Base-by-base conservation (phyloP, 2,329 filamentous ascomycete genomes). In the Penicillium hordei region DNA sequence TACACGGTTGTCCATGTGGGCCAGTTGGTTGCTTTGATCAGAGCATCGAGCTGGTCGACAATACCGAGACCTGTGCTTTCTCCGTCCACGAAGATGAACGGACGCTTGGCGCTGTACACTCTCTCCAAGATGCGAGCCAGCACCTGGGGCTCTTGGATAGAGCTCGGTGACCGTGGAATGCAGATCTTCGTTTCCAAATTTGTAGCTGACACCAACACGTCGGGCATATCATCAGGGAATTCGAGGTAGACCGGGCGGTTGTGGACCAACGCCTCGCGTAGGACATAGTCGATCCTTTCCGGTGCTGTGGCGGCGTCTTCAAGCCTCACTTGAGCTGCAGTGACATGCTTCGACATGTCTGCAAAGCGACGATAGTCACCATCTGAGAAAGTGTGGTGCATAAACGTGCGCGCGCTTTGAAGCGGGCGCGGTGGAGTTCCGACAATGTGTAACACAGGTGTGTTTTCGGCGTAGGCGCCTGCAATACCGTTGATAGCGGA, bases 401-500 rank as follows among this genome's bases (percentile, higher is more conserved):
- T 71, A 48, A 78, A 60, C 12, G 73, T 66, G 4, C 79, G 74
- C 2, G 70, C 65, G 10, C 78, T 73, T 59, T 84, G 82, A 3
- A 76, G 72, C 9, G 65, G 60, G 2, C 78, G 74, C 2, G 72
- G 70, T 9, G 83, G 82, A 0, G 80, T 80, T 2, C 84, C 84
- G 23, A 86, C 83, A 42, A 86, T 80, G 62, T 86, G 83, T 12
- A 86, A 78, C 7, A 92, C 79, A 2, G 89, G 87, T 2, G 90
- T 86, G 65, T 84, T 83, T 72, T 92, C 89, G 1, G 87, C 87
- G 74, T 84, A 91, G 43, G 88, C 84, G n/a, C 89, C 89, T 3
- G 88, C 89, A 53, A 91, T 75, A 40, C 86, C 89, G 67, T 91
- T 90, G 68, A 91, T 79, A 48, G 88, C 87, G 3, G 88, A 90